Evolutionary conservation across 1,284 basidiomycete genomes (phyloP).

Genomic region (Thelephora terrestris): DNA sequence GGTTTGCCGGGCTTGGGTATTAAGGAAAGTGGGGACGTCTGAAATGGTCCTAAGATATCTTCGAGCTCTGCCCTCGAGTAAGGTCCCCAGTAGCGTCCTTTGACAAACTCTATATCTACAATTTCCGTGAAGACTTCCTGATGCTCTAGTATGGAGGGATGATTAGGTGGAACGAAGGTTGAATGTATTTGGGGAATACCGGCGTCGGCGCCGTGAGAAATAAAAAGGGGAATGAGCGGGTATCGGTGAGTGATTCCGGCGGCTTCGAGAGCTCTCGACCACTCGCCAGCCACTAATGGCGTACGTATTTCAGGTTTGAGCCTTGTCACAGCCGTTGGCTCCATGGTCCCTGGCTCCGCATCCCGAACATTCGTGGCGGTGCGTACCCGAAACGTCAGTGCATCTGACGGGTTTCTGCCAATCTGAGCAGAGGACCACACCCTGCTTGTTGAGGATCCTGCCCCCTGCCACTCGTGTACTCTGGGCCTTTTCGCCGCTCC

Average conservation of each 20-base stretch:
- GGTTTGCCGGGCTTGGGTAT: conserved; percentile 17
- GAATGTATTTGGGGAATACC: conserved; percentile 13
- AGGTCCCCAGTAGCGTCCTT: conserved; percentile 23
- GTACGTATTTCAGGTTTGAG: conserved; percentile 14
- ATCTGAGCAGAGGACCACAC: conserved; percentile 10
- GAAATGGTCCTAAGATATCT: conserved; percentile 25
- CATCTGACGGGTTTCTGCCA: conserved; percentile 11
- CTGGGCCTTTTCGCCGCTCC: conserved; percentile 8
- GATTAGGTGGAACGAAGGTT: conserved; percentile 20
- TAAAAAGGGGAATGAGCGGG: conserved; percentile 6
- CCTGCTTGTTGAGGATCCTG: conserved; percentile 6
- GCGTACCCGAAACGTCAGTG: background rate
- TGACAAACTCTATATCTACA: conserved; percentile 16
- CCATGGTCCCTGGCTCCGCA: conserved; percentile 16
- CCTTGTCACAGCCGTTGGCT: conserved; percentile 14
- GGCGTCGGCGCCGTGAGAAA: conserved; percentile 15
- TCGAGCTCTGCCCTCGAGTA: conserved; percentile 17
- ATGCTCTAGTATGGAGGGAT: conserved; percentile 8
- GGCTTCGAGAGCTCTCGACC: conserved; percentile 13
- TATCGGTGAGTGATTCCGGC: conserved; percentile 14
- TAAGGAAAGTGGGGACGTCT: conserved; percentile 26
- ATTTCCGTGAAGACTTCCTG: conserved; percentile 9
- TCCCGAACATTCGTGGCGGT: conserved; percentile 18
- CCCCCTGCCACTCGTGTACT: no score
- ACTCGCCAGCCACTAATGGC: conserved; percentile 13